A percentile compares a stretch with the other conserved stretches of the same genome.
These are phyloP conservation scores for Lithocarpus polystachyus DNA, from an alignment of 306 rosid genomes.

Conservation along the genomic window DNA sequence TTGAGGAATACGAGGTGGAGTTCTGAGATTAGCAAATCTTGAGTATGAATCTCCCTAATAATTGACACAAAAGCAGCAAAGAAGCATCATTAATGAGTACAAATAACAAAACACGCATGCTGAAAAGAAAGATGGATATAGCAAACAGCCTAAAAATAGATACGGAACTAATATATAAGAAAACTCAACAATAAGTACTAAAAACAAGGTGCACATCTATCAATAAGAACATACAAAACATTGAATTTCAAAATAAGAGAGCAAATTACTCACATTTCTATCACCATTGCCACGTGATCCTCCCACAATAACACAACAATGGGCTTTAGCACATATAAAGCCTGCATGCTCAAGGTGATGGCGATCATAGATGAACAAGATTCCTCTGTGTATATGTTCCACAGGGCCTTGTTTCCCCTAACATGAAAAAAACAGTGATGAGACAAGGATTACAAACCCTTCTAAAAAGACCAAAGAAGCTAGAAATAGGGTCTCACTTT, in stretches of 20 bases:
- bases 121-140: not conserved
- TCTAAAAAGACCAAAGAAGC: conserved; percentile 17
- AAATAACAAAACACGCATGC: not conserved
- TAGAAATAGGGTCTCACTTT: conserved; percentile 52
- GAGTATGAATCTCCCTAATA: conserved; percentile 76
- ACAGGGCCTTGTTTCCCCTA: conserved; percentile 99
- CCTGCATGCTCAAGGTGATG: conserved; percentile 99
- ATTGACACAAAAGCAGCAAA: conserved; percentile 12
- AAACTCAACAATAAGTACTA: not conserved
- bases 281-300: conserved; percentile 87
- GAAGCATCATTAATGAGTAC: not conserved
- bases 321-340: conserved; percentile 89
- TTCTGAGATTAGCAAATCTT: conserved; percentile 51
- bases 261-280: conserved; percentile 61
- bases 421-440: conserved; percentile 1
- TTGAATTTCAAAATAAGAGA: not conserved
- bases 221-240: not conserved
- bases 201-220: not conserved
- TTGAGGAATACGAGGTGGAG: conserved; percentile 78
- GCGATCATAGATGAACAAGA: conserved; percentile 80
- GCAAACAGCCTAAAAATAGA: not conserved
- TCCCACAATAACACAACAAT: conserved; percentile 86
- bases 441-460: conserved; percentile 12
- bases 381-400: conserved; percentile 90
- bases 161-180: conserved; percentile 8